Conservation (phyloP, 2,329 filamentous ascomycete species). For the Epichloe brachyelytri region DNA sequence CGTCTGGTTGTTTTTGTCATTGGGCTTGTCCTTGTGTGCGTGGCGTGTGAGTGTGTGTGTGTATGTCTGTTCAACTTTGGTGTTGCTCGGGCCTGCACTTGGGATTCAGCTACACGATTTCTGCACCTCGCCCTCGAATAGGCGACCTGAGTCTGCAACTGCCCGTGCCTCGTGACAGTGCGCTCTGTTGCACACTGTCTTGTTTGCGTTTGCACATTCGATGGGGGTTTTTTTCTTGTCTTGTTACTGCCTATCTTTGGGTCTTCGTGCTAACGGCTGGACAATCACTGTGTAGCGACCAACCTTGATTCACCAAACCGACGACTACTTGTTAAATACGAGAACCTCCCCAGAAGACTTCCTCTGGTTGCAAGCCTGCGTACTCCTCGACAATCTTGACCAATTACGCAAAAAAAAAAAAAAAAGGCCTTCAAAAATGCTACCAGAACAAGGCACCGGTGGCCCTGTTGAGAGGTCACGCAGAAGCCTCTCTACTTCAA, state of each 20-base stretch:
- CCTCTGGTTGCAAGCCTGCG: not conserved
- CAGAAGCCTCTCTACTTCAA: slow-evolving; percentile 24
- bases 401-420: not conserved
- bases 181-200: slow-evolving; percentile 5
- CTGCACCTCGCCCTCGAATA: slow-evolving; percentile 7
- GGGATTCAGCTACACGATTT: slow-evolving; percentile 1
- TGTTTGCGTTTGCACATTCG: slow-evolving; percentile 3
- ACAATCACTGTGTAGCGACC: not conserved
- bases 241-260: not conserved
- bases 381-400: not conserved
- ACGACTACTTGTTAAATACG: not conserved
- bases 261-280: not conserved
- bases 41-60: not conserved
- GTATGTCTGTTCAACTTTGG: not conserved
- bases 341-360: not conserved
- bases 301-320: not conserved
- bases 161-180: slow-evolving; percentile 14
- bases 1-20: not conserved
- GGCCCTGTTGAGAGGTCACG: slow-evolving; percentile 24
- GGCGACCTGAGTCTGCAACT: slow-evolving; percentile 14
- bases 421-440: slow-evolving; percentile 13
- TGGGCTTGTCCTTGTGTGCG: not conserved
- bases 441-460: slow-evolving; percentile 35
- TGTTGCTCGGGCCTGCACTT: not conserved
- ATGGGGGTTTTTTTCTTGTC: not conserved